Base-by-base conservation (phyloP, 2,329 filamentous ascomycete species). In the Sporothrix sp. region DNA sequence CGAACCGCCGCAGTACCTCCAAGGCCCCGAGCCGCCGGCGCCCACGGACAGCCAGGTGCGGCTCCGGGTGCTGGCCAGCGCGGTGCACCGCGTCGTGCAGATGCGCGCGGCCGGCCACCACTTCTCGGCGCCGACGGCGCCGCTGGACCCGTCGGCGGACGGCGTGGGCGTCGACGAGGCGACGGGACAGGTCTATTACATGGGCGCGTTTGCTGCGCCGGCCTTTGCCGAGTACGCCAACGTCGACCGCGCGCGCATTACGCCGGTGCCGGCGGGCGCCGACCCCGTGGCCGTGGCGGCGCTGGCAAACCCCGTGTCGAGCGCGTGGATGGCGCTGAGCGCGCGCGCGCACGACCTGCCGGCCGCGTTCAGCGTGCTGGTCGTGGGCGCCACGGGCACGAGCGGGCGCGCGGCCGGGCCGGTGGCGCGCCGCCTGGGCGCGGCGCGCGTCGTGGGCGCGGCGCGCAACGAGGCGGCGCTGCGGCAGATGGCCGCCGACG, bases 301-400 rank as follows among this genome's bases (percentile, higher is more conserved):
- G 0, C 64, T 74, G 48, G 66, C 73, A 35, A 81, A 81, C 54
- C 76, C 76, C 1, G 73, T 71, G 23, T 70, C 77, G 66, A 72
- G 70, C 48, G 71, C 69, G 36, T 81, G 76, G 76, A 77, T 81
- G 75, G 76, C 75, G 4, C 63, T 81, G 32, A 67, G 64, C 20
- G 64, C 68, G 35, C 68, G 76, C 6, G 69, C 69, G 0, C 56
- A 53, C 4, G 56, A 63, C 6, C 61, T 74, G 3, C 66, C 67
- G 2, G 40, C 60, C 18, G 62, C 65, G 5, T 79, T 74, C 58
- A 71, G 67, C 4, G 71, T 72, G 55, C 71, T 98, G 48, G 88
- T 98, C 23, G 71, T 94, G 1, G 93, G 93, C 20, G 91, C 91
- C 37, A 95, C 97, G 69, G 95, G 95, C 65, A 97, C 93, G 0